phyloP scores from a whole-genome alignment of 768 basidiomycete species.

The Mycena kentingensis region DNA sequence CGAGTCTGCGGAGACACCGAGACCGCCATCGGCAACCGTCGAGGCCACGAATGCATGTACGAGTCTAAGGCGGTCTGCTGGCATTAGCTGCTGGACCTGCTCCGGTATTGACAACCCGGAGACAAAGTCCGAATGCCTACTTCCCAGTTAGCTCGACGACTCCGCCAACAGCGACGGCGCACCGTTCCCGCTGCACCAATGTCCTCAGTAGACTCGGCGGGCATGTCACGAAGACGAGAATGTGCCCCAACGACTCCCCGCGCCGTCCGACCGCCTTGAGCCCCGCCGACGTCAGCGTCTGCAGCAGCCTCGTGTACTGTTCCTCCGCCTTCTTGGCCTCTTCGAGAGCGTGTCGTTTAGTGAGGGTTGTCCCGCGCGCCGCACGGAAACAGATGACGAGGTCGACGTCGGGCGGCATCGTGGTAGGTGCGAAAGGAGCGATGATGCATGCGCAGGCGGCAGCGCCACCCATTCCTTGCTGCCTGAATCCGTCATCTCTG shows the following conservation, averaged over 20 bases:
- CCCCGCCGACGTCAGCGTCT: slow-evolving; percentile 61
- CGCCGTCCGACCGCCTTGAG: slow-evolving; percentile 72
- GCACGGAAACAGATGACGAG: slow-evolving; percentile 73
- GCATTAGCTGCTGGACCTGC: slow-evolving; percentile 51
- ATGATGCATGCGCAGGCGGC: too few species aligned
- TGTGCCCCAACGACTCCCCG: slow-evolving; percentile 74
- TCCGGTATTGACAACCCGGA: slow-evolving; percentile 66
- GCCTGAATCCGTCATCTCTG: too few species aligned
- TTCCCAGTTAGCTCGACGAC: not conserved
- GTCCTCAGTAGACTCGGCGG: slow-evolving; percentile 59
- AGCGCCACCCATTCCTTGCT: too few species aligned
- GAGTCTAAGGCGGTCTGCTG: slow-evolving; percentile 81
- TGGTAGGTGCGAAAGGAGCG: slow-evolving; percentile 3
- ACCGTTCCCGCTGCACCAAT: slow-evolving; percentile 78
- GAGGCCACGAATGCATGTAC: slow-evolving; percentile 73
- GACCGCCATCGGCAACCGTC: slow-evolving; percentile 72
- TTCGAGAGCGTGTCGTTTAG: slow-evolving; percentile 64
- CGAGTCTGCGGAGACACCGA: slow-evolving; percentile 75
- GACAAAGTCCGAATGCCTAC: slow-evolving; percentile 75
- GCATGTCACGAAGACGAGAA: slow-evolving; percentile 77
- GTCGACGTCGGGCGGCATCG: slow-evolving; percentile 63
- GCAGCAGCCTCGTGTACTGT: slow-evolving; percentile 68
- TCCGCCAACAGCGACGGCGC: slow-evolving; percentile 28
- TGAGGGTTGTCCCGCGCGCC: slow-evolving; percentile 46
- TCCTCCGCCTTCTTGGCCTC: slow-evolving; percentile 64